A percentile compares a stretch with the other conserved stretches of the same genome.
phyloP scores from a whole-genome alignment of 176 grass and related monocot species.

The Phragmites australis region DNA sequence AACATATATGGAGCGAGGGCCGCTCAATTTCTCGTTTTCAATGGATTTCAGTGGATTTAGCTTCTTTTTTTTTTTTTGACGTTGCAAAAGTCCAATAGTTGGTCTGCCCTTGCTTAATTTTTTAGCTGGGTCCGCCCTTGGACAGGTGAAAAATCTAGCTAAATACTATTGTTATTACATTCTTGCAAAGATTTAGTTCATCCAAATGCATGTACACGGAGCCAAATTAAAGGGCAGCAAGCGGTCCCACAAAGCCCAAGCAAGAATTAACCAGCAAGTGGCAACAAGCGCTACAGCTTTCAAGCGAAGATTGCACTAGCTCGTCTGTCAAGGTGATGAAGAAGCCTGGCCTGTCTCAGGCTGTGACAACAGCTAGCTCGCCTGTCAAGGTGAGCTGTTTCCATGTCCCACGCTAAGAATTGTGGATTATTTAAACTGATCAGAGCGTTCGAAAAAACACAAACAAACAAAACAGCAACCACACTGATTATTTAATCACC shows the following conservation, averaged over 20 bases:
- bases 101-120: too few relatives aligned
- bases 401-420: background rate
- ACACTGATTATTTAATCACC: conserved; percentile 47
- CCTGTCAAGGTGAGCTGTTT: conserved; percentile 26
- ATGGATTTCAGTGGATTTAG: too few relatives aligned
- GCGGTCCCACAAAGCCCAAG: conserved; percentile 13
- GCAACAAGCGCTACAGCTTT: background rate
- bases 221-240: background rate
- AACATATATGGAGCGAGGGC: too few relatives aligned
- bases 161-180: background rate
- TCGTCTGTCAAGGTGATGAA: conserved; percentile 17
- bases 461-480: conserved; percentile 27
- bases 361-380: conserved; percentile 27
- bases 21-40: too few relatives aligned
- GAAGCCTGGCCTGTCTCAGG: conserved; percentile 21
- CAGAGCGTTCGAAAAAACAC: background rate
- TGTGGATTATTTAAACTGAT: conserved; percentile 12
- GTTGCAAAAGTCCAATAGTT: too few relatives aligned
- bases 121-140: too few relatives aligned
- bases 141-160: too few relatives aligned
- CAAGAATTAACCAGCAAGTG: background rate
- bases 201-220: background rate
- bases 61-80: too few relatives aligned
- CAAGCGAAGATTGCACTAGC: conserved; percentile 1
- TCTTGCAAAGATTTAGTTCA: background rate